Evolutionary conservation across 805 yeast species (phyloP).

Genomic region (Cyberlindnera japonica): DNA sequence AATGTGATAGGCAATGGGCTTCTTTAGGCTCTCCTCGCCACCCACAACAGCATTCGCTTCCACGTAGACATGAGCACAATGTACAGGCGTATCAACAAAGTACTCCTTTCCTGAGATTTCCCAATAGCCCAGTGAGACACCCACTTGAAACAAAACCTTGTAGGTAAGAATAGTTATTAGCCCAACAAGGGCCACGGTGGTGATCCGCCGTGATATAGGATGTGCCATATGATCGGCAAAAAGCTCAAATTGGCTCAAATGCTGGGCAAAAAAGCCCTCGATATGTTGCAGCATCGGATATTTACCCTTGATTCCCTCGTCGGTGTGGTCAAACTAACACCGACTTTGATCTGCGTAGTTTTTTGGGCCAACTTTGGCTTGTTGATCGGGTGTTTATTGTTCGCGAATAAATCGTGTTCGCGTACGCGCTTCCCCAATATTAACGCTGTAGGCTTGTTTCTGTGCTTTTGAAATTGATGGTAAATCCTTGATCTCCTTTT

Average conservation of each 20-base stretch:
- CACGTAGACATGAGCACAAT: constrained; percentile 68
- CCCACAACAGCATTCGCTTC: constrained; percentile 5
- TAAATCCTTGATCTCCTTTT: too few relatives aligned
- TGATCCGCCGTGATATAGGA: constrained; percentile 23
- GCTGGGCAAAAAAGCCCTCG: constrained; percentile 5
- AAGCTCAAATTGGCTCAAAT: constrained; percentile 6
- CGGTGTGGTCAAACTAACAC: background rate
- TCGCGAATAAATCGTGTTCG: too few relatives aligned
- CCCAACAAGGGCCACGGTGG: constrained; percentile 22
- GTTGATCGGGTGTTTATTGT: too few relatives aligned
- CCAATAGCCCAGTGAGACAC: constrained; percentile 42
- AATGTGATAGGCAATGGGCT: constrained; percentile 55
- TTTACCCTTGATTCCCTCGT: background rate
- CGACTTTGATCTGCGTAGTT: too few relatives aligned
- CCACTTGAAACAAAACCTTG: constrained; percentile 41
- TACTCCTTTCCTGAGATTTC: constrained; percentile 54
- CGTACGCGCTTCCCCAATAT: too few relatives aligned
- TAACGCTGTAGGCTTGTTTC: too few relatives aligned
- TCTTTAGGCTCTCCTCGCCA: constrained; percentile 21
- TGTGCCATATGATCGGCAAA: constrained; percentile 24
- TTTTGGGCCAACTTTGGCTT: too few relatives aligned
- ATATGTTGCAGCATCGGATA: background rate
- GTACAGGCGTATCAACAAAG: constrained; percentile 70
- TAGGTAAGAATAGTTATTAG: constrained; percentile 28
- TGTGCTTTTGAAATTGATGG: too few relatives aligned